These are phyloP conservation scores for Candida succiphila DNA, from an alignment of 805 yeast genomes.

Conservation along the genomic window DNA sequence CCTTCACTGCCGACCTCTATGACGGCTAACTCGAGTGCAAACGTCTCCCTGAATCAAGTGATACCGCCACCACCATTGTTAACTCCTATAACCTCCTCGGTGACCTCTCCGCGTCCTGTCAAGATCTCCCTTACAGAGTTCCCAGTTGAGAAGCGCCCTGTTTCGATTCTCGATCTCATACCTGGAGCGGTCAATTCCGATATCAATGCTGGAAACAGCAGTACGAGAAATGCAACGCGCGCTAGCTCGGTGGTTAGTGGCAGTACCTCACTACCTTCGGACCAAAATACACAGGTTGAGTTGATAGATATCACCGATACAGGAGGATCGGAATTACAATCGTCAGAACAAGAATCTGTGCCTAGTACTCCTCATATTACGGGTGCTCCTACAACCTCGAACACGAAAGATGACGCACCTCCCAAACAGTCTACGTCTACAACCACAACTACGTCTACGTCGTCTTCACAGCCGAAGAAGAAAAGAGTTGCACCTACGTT, in stretches of 20 bases:
- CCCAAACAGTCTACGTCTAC: background rate
- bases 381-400: background rate
- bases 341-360: too few relatives aligned
- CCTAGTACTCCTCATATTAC: background rate
- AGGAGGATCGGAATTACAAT: background rate
- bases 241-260: too few relatives aligned
- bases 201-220: too few relatives aligned
- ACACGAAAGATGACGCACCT: background rate
- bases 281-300: background rate
- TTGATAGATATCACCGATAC: constrained; percentile 1
- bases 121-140: too few relatives aligned
- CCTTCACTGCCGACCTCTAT: constrained; percentile 10
- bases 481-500: constrained; percentile 27
- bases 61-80: background rate
- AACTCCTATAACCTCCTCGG: too few relatives aligned
- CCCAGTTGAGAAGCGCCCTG: too few relatives aligned
- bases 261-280: too few relatives aligned
- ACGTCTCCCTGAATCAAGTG: background rate
- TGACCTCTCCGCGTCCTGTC: too few relatives aligned
- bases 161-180: too few relatives aligned
- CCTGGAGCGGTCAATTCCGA: background rate
- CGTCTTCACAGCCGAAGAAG: constrained; percentile 14
- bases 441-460: background rate
- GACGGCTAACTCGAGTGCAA: too few relatives aligned
- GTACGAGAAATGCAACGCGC: too few relatives aligned